These are phyloP conservation scores for Macrotyloma uniflorum DNA, from an alignment of 306 rosid species.

Conservation along the genomic window DNA sequence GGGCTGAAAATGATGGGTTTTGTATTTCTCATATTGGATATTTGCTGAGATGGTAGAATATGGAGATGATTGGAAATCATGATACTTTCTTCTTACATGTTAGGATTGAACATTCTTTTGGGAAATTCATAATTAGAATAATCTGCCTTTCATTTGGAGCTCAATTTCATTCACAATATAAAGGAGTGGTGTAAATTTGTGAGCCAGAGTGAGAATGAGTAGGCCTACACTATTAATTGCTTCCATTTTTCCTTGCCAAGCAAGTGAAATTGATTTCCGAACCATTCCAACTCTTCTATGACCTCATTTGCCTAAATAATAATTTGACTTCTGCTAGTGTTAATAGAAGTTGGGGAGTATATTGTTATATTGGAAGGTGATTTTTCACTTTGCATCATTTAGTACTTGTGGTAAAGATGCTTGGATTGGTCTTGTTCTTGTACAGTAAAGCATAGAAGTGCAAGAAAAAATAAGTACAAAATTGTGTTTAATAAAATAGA, in stretches of 20 bases:
- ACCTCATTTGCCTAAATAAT: not conserved
- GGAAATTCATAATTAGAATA: conserved; percentile 1
- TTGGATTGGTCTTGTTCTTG: not conserved
- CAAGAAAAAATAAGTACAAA: too few relatives aligned
- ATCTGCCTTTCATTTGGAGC: not conserved
- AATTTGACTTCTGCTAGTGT: not conserved
- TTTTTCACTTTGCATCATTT: conserved; percentile 21
- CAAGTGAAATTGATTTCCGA: not conserved
- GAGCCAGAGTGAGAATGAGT: not conserved
- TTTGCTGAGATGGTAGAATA: not conserved
- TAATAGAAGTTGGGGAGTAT: not conserved
- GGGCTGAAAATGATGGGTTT: not conserved
- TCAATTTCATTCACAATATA: not conserved
- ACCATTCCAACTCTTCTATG: not conserved
- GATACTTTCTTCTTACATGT: not conserved
- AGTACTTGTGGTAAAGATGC: conserved; percentile 6
- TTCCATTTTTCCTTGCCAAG: not conserved
- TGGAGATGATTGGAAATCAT: not conserved
- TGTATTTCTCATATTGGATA: not conserved
- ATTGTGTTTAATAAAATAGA: too few relatives aligned
- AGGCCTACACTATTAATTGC: not conserved
- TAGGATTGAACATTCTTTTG: not conserved
- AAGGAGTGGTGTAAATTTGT: not conserved
- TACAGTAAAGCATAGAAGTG: not conserved
- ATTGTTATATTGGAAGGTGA: not conserved